Evolutionary conservation across 1,284 basidiomycete genomes (phyloP), one percentile per base, ranked within the genome.

Genomic region (Volvariella surrecta): DNA sequence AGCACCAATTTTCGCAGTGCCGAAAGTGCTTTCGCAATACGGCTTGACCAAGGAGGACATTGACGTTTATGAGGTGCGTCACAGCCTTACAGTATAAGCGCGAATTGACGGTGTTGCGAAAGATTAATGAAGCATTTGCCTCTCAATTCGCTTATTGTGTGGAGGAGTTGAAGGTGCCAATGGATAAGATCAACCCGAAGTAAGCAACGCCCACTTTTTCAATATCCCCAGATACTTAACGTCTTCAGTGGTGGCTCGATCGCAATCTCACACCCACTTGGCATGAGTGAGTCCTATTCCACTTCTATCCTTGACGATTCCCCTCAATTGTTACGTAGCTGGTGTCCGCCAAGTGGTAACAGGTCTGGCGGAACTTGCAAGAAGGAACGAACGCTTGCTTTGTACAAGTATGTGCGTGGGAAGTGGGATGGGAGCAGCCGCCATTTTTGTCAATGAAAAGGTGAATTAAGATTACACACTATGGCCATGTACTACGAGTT

Each of bases 371-470:
- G 82, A 93, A 58, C 72, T 91, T 37, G 78, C 78, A 54, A 71
- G 89, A 31, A 73, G 70, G 46, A 73, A 82, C 46, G 76, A 73
- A 32, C 71, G 74, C 46, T 50, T 90, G 28, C 67, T 90, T 43
- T 85, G 82, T 55, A 85, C 89, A 0, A 87, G 82, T 48, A 94
- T 94, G 91, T 93, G 90, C 57, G 70, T 93, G 40, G 91, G 89
- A 20, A 86, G 82, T 52, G 88, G 86, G 13, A 91, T 92, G 89
- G 89, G 89, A 13, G 87, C 86, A 32, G 89, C 88, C 7, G 76
- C 79, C 2, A 73, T 92, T 44, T 83, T 92, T 50, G 80, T 92
- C 17, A 89, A 87, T 54, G 89, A 91, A 57, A 6, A 20, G 10
- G 4, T 43, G 15, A 15, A 20, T 2, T 18, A 16, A 22, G 22